Evolutionary conservation across 331 rosid genomes (phyloP).

Genomic region (Malus hybrid): DNA sequence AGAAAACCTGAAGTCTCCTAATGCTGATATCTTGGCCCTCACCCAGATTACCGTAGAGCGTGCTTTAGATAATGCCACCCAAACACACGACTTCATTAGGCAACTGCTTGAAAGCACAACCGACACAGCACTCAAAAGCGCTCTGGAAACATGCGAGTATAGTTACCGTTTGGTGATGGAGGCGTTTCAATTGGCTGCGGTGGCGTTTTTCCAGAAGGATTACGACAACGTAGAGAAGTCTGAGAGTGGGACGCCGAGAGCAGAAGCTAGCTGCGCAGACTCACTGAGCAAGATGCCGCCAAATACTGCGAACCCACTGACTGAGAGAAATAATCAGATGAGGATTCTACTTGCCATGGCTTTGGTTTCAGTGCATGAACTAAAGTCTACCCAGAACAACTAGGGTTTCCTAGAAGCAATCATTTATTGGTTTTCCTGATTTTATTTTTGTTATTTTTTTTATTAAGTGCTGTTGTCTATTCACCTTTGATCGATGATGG

Average conservation of each 20-base stretch:
- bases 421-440: too few species aligned
- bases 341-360: constrained; percentile 19
- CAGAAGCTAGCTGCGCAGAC: constrained; percentile 4
- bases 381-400: background rate
- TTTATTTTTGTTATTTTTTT: too few species aligned
- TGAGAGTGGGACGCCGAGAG: constrained; percentile 1
- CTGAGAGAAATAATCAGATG: constrained; percentile 13
- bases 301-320: background rate
- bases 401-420: background rate
- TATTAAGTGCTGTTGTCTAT: too few species aligned
- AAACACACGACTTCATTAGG: background rate
- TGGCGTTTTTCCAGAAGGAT: background rate
- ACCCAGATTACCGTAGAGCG: constrained; percentile 22
- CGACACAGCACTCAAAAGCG: background rate
- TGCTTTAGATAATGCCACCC: constrained; percentile 5
- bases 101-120: background rate
- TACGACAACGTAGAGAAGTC: background rate
- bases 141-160: background rate
- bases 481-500: too few species aligned
- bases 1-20: background rate
- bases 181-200: background rate
- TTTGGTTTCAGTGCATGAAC: background rate
- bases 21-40: background rate
- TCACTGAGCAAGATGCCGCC: background rate
- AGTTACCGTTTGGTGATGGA: background rate